A percentile compares a stretch with the other conserved stretches of the same genome.
These are phyloP conservation scores for Helianthus annuus DNA, from an alignment of 129 eudicot genomes.

Conservation along the genomic window DNA sequence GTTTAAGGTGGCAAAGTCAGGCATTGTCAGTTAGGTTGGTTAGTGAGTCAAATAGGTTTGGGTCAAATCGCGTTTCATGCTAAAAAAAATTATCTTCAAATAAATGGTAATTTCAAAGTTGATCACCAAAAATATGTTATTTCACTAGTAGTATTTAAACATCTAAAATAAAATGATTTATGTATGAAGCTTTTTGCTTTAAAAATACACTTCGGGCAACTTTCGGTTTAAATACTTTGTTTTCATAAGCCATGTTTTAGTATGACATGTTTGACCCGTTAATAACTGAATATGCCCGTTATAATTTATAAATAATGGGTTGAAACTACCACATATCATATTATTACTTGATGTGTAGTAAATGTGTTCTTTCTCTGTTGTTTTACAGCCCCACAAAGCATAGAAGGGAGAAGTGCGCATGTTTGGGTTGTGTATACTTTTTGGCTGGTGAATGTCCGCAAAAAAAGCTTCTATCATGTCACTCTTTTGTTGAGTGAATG, in stretches of 20 bases:
- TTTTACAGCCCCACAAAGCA: conserved; percentile 9
- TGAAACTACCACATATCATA: neutral
- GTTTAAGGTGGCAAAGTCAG: neutral
- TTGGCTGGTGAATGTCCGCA: conserved; percentile 12
- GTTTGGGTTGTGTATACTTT: conserved; percentile 10
- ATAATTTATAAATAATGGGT: no score
- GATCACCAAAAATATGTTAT: neutral
- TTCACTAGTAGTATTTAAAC: neutral
- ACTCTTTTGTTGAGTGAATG: conserved; percentile 18
- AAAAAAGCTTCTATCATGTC: conserved; percentile 11
- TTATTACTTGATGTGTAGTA: neutral
- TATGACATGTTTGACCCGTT: neutral
- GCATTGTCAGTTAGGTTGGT: neutral
- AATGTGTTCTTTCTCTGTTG: neutral
- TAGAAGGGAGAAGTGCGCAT: neutral
- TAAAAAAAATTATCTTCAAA: neutral
- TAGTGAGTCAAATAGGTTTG: neutral
- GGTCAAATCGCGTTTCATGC: neutral
- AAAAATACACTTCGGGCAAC: neutral
- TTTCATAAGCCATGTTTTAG: neutral
- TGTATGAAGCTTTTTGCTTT: neutral
- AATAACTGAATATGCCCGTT: neutral
- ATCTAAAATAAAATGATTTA: neutral
- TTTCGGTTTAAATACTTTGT: neutral
- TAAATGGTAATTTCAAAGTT: neutral